These are phyloP conservation scores for Plectosphaerella plurivora DNA, from an alignment of 2,329 filamentous ascomycete genomes.

Conservation along the genomic window DNA sequence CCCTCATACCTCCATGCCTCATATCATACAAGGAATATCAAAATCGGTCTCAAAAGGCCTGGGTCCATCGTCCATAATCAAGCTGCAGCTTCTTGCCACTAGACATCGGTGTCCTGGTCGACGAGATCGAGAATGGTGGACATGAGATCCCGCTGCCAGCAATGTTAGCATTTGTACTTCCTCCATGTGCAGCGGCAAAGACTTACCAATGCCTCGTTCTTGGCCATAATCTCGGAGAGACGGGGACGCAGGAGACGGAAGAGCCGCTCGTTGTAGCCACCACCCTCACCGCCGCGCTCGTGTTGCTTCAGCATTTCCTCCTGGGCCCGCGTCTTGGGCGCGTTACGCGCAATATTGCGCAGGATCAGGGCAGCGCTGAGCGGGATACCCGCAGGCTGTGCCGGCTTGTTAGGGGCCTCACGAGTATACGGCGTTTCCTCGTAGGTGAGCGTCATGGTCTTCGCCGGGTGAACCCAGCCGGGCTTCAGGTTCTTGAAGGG, in stretches of 20 bases:
- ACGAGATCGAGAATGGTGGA: constrained; percentile 2
- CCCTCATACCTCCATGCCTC: background rate
- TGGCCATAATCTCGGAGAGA: constrained; percentile 64
- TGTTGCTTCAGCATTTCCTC: constrained; percentile 48
- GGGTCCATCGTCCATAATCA: background rate
- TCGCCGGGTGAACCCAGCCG: constrained; percentile 49
- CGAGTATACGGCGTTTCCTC: constrained; percentile 53
- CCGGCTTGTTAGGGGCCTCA: constrained; percentile 52
- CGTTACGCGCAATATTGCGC: constrained; percentile 70
- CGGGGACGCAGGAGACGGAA: constrained; percentile 63
- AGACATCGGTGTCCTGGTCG: background rate
- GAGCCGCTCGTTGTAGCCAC: constrained; percentile 62
- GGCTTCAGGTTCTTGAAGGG: background rate
- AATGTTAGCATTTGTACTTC: background rate
- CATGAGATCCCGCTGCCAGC: background rate
- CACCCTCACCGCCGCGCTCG: constrained; percentile 38
- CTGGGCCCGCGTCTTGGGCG: constrained; percentile 56
- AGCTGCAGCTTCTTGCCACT: background rate
- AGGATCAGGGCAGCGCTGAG: constrained; percentile 73
- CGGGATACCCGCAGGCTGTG: constrained; percentile 72
- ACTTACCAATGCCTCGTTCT: constrained; percentile 60
- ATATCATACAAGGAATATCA: background rate
- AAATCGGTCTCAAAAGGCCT: background rate
- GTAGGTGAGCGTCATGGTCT: constrained; percentile 48
- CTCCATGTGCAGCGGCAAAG: background rate